Evolutionary conservation across 805 yeast species (phyloP).

Genomic region (Candida sakaeoensis): DNA sequence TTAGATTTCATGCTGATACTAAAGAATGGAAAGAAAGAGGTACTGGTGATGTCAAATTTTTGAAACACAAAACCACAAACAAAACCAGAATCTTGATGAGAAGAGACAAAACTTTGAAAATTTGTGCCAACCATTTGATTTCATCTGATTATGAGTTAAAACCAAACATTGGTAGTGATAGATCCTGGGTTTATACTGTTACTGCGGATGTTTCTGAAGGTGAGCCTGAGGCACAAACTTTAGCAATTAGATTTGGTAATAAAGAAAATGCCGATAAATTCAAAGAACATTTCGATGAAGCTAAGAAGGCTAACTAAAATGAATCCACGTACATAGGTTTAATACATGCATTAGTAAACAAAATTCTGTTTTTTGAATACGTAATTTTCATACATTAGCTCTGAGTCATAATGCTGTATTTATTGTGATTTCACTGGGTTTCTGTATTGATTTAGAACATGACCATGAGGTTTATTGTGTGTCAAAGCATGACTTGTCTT

Average conservation of each 20-base stretch:
- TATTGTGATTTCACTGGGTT: too few species aligned
- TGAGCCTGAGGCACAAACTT: conserved; percentile 90
- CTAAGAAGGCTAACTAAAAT: conserved; percentile 46
- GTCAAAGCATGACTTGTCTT: too few species aligned
- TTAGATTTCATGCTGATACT: conserved; percentile 78
- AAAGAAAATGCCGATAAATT: conserved; percentile 93
- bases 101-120: conserved; percentile 97
- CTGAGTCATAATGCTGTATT: too few species aligned
- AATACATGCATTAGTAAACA: not conserved
- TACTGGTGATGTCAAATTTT: conserved; percentile 95
- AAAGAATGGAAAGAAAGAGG: conserved; percentile 99
- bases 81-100: conserved; percentile 95
- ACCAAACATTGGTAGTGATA: conserved; percentile 94
- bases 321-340: conserved; percentile 3
- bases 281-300: conserved; percentile 86
- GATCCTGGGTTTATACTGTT: conserved; percentile 97
- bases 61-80: conserved; percentile 77
- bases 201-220: conserved; percentile 96
- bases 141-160: conserved; percentile 77
- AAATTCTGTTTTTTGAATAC: too few species aligned
- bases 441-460: too few species aligned
- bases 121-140: conserved; percentile 95
- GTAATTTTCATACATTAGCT: too few species aligned
- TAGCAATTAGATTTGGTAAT: conserved; percentile 92
- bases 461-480: too few species aligned